Evolutionary conservation across 1,284 basidiomycete genomes (phyloP).

Genomic region (Mixia osmundae): DNA sequence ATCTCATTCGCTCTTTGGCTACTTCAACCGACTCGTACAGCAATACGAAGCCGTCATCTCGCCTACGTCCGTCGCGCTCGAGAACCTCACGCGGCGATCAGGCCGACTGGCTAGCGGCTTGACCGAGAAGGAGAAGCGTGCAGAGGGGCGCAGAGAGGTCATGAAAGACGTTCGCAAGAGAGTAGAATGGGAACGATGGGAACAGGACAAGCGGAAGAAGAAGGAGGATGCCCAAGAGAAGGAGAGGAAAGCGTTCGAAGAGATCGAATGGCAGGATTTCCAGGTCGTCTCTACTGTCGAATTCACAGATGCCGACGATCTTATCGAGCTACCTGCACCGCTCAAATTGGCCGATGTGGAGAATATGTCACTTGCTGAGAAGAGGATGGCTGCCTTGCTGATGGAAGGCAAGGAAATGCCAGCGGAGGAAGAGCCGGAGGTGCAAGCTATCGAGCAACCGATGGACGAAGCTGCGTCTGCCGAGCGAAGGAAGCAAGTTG

Average conservation of each 20-base stretch:
- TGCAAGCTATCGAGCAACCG: conserved; percentile 46
- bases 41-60: conserved; percentile 81
- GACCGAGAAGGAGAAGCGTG: conserved; percentile 18
- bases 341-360: conserved; percentile 86
- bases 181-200: conserved; percentile 68
- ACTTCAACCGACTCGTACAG: conserved; percentile 91
- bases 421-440: conserved; percentile 27
- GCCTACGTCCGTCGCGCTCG: conserved; percentile 50
- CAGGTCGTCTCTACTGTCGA: conserved; percentile 97
- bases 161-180: conserved; percentile 53
- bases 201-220: conserved; percentile 61
- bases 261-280: conserved; percentile 99
- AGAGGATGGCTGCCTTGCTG: conserved; percentile 93
- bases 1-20: conserved; percentile 80
- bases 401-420: conserved; percentile 58
- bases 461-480: conserved; percentile 45
- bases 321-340: conserved; percentile 76
- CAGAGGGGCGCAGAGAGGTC: conserved; percentile 40
- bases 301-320: conserved; percentile 76
- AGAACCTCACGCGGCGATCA: conserved; percentile 37
- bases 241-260: conserved; percentile 65
- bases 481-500: conserved; percentile 35
- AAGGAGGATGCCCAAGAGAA: conserved; percentile 72
- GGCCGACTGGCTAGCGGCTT: conserved; percentile 15
- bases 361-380: conserved; percentile 88